These are phyloP conservation scores for Tetrapyrgos nigripes DNA, from an alignment of 1,284 basidiomycete species.

Conservation along the genomic window DNA sequence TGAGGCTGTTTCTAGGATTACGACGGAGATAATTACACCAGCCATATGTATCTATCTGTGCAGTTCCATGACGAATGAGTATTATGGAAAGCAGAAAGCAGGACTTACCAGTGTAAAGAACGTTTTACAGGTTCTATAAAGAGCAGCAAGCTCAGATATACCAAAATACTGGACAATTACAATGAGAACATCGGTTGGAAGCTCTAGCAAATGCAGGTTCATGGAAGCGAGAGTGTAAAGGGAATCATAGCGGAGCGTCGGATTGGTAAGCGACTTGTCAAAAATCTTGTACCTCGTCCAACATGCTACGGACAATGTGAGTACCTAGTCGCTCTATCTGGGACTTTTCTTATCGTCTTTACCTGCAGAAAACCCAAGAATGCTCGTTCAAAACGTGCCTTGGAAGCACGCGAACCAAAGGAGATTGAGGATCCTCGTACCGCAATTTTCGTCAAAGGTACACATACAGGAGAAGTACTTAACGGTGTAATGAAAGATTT, in stretches of 20 bases:
- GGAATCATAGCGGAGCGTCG: not conserved
- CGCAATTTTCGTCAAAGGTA: conserved; percentile 91
- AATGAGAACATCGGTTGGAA: conserved; percentile 67
- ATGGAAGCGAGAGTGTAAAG: not conserved
- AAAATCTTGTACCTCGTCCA: conserved; percentile 9
- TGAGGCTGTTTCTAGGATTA: conserved; percentile 59
- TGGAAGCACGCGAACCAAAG: conserved; percentile 89
- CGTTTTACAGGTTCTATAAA: conserved; percentile 43
- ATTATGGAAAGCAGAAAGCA: not conserved
- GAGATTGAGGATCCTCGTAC: conserved; percentile 87
- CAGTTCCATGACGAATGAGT: not conserved
- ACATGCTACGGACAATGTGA: conserved; percentile 48
- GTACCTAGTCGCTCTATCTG: conserved; percentile 17
- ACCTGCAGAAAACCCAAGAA: conserved; percentile 91
- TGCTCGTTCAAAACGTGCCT: conserved; percentile 93
- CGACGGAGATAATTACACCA: conserved; percentile 59
- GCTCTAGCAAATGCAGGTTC: conserved; percentile 29
- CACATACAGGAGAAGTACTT: conserved; percentile 84
- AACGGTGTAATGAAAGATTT: conserved; percentile 88
- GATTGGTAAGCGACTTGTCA: not conserved
- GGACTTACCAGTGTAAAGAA: conserved; percentile 10
- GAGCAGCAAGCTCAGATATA: conserved; percentile 48
- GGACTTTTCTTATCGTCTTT: not conserved
- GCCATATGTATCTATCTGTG: conserved; percentile 65
- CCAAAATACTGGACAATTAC: conserved; percentile 55